Conservation (phyloP, 805 yeast species). For the Sugiyamaella qingdaonensis region DNA sequence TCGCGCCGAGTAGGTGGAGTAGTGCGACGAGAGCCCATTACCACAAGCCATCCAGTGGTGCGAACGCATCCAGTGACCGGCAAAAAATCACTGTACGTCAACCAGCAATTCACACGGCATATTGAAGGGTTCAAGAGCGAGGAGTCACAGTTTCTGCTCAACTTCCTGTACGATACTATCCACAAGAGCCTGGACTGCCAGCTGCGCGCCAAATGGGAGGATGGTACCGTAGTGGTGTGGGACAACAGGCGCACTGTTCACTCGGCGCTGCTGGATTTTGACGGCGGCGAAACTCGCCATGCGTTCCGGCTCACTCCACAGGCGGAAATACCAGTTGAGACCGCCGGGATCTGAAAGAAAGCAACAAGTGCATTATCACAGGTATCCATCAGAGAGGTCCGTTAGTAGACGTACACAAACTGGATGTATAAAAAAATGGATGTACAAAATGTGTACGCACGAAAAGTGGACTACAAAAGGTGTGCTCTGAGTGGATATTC, state of each 20-base stretch:
- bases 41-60: constrained; percentile 52
- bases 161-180: constrained; percentile 51
- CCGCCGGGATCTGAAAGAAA: background rate
- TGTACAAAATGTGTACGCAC: no score
- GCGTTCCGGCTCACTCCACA: constrained; percentile 72
- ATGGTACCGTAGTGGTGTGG: constrained; percentile 67
- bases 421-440: no score
- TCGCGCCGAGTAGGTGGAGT: constrained; percentile 37
- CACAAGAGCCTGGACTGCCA: constrained; percentile 57
- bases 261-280: constrained; percentile 74
- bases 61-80: constrained; percentile 61
- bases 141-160: constrained; percentile 46
- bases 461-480: no score
- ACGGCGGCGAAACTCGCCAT: constrained; percentile 55
- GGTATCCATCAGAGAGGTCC: no score
- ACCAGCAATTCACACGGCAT: constrained; percentile 53
- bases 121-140: constrained; percentile 66
- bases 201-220: constrained; percentile 67
- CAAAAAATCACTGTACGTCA: constrained; percentile 50
- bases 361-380: no score
- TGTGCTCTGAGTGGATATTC: no score
- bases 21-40: constrained; percentile 43
- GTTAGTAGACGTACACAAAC: no score
- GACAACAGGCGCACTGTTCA: constrained; percentile 72
- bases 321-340: constrained; percentile 50